Evolutionary conservation across 257 asterid species (phyloP).

Genomic region (Solanum peruvianum): DNA sequence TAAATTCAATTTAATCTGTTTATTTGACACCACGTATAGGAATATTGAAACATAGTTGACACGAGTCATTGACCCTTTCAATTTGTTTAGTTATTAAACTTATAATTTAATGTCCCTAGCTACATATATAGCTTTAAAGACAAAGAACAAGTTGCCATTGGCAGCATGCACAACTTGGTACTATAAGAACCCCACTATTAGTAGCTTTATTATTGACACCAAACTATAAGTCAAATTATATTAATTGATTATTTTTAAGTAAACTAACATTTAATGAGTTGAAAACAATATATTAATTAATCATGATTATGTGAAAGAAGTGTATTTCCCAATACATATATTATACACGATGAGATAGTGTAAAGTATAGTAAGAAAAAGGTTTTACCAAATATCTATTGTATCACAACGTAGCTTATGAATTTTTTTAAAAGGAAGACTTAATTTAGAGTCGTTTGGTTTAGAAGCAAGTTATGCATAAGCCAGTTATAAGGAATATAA

Average conservation of each 20-base stretch:
- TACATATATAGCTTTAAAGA: neutral
- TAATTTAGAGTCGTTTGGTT: neutral
- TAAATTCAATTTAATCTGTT: neutral
- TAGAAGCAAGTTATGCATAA: neutral
- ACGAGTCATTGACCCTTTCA: neutral
- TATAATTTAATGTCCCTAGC: neutral
- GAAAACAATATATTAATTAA: neutral
- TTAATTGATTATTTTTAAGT: neutral
- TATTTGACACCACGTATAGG: neutral
- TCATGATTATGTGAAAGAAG: neutral
- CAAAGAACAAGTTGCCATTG: neutral
- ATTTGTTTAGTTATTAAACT: neutral
- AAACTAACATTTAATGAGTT: neutral
- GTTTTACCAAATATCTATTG: neutral
- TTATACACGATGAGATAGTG: neutral
- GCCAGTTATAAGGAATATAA: neutral
- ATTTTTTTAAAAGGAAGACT: neutral
- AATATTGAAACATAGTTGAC: neutral
- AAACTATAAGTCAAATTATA: neutral
- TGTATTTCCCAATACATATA: neutral
- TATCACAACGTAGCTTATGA: neutral
- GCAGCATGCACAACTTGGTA: constrained; percentile 1
- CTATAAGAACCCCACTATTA: neutral
- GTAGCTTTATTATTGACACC: neutral
- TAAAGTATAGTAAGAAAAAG: neutral